Evolutionary conservation across 257 asterid genomes (phyloP).

Genomic region (Solanum pinnatisectum): DNA sequence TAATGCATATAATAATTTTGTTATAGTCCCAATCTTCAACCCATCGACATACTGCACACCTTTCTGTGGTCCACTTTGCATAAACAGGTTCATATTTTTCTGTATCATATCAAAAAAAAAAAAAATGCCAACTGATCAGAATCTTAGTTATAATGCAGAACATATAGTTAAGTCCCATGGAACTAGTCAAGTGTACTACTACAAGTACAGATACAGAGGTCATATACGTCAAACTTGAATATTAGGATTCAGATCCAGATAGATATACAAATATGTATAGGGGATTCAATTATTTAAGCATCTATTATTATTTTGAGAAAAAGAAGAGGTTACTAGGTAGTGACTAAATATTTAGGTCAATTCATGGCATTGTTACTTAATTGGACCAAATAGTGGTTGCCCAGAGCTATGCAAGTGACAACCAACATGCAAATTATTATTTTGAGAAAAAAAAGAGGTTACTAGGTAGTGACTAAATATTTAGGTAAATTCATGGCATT

Average conservation of each 20-base stretch:
- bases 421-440: neutral
- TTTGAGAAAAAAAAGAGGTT: neutral
- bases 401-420: neutral
- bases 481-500: neutral
- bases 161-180: neutral
- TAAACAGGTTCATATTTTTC: slow-evolving; percentile 86
- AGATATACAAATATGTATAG: neutral
- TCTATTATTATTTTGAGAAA: neutral
- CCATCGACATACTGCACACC: slow-evolving; percentile 99
- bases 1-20: slow-evolving; percentile 61
- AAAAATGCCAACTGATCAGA: neutral
- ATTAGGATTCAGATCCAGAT: neutral
- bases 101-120: slow-evolving; percentile 13
- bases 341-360: neutral
- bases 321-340: neutral
- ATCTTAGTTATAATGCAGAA: neutral
- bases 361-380: neutral
- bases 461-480: neutral
- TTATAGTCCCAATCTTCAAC: slow-evolving; percentile 99
- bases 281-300: neutral
- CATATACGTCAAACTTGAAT: neutral
- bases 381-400: neutral
- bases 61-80: slow-evolving; percentile 97
- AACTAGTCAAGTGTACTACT: neutral
- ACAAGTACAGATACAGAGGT: neutral